A percentile compares a stretch with the other conserved stretches of the same genome.
These are phyloP conservation scores for Aspergillus cejpii DNA, from an alignment of 2,329 filamentous ascomycete genomes.

Conservation along the genomic window DNA sequence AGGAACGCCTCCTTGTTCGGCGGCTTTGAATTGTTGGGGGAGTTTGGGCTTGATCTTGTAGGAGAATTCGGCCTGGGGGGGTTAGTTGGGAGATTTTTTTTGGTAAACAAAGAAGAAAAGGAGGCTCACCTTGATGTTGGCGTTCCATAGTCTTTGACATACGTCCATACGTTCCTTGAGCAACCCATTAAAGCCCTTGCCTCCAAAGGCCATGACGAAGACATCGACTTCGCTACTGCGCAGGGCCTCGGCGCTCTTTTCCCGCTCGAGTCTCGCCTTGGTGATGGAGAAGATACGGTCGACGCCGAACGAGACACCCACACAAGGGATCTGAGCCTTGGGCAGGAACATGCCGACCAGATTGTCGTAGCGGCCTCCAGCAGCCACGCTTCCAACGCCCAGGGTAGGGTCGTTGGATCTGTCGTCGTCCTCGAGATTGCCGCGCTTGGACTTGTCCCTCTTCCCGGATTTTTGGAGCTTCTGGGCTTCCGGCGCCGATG, in stretches of 20 bases:
- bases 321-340: slow-evolving; percentile 79
- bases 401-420: slow-evolving; percentile 71
- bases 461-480: slow-evolving; percentile 33
- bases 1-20: slow-evolving; percentile 70
- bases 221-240: slow-evolving; percentile 75
- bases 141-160: slow-evolving; percentile 70
- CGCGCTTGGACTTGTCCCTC: slow-evolving; percentile 45
- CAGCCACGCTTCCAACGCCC: slow-evolving; percentile 80
- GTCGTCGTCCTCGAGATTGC: slow-evolving; percentile 56
- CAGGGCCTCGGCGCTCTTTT: slow-evolving; percentile 48
- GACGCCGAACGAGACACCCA: slow-evolving; percentile 87
- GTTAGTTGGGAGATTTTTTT: slow-evolving; percentile 16
- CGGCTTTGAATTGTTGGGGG: slow-evolving; percentile 82
- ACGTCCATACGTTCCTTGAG: slow-evolving; percentile 79
- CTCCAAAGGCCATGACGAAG: slow-evolving; percentile 90
- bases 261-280: slow-evolving; percentile 63
- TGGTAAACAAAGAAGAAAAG: not conserved
- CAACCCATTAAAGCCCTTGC: slow-evolving; percentile 73
- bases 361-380: slow-evolving; percentile 86
- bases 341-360: slow-evolving; percentile 89
- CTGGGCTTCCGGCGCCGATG: slow-evolving; percentile 35
- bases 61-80: slow-evolving; percentile 64
- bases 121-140: slow-evolving; percentile 65
- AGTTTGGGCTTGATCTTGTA: slow-evolving; percentile 90
- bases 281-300: slow-evolving; percentile 93